Evolutionary conservation across 2,329 filamentous ascomycete genomes (phyloP), one percentile per base, ranked within the genome.

Genomic region (Plectosphaerella cucumerina): DNA sequence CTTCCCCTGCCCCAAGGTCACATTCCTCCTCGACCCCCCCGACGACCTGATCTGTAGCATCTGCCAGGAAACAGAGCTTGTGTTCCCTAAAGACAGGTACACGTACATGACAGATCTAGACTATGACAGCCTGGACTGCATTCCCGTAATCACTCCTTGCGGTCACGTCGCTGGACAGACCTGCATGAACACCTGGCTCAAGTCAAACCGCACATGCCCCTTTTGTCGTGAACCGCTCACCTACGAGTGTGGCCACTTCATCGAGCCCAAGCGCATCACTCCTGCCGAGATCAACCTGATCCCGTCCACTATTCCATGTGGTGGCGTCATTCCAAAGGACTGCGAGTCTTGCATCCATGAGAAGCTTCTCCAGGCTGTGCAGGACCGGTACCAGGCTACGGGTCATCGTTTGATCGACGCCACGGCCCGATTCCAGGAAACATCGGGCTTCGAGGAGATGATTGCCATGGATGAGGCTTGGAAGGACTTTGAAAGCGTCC

Each of bases 121-220:
- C 17, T 42, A 9, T 14, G 12, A 15, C 3, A 26, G 9, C 11
- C 37, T n/a, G 10, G 49, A 58, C 4, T 41, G n/a, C 0, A 50
- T 53, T 1, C 60, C 68, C 1, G 53, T 57, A 3, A 63, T 71
- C 1, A 52, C 70, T 21, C 65, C 70, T 0, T 71, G 69, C 37
- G 68, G 67, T 0, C 70, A 73, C 48, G 52, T 64, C 5, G 65
- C 56, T 4, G 66, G 69, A 47, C 43, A 52, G 5, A 15, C 9
- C 2, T 71, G 69, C 39, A 47, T 71, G 15, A 35, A 50, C 3
- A 34, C 17, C 2, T 70, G 68, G 65, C 44, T 68, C 6, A 21
- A 23, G 0, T 31, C 22, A 1, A 48, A 65, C 33, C 31, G 50
- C 3, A 54, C 46, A 10, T 73, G 70, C 46, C 70, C 66, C 1